Percentiles rank a stretch among this genome's conserved stretches.
Evolutionary conservation across 2,329 filamentous ascomycete genomes (phyloP).

Genomic region (Rosellinia necatrix): DNA sequence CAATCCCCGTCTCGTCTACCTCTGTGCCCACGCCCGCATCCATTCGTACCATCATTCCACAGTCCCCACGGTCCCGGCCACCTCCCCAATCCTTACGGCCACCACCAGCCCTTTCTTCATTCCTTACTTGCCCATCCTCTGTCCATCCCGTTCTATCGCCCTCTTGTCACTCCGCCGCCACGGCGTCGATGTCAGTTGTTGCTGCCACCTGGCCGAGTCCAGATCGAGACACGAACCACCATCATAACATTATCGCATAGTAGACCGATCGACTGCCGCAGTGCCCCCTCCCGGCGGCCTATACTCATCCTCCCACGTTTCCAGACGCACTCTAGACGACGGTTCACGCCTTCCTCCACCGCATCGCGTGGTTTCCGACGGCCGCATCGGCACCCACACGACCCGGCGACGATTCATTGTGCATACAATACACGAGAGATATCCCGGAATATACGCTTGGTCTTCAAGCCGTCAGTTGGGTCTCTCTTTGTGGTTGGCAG

Average conservation of each 20-base stretch:
- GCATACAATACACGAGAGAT: conserved; percentile 30
- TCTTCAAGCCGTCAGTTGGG: conserved; percentile 30
- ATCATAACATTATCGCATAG: conserved; percentile 29
- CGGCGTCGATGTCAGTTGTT: conserved; percentile 31
- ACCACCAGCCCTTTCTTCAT: neutral
- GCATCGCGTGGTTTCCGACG: conserved; percentile 32
- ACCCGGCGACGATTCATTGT: conserved; percentile 40
- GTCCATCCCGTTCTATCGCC: neutral
- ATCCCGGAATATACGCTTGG: conserved; percentile 27
- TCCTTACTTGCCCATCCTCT: neutral
- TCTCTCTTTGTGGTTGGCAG: conserved; percentile 32
- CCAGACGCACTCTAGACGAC: conserved; percentile 14
- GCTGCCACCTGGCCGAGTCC: conserved; percentile 31
- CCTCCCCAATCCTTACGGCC: no score
- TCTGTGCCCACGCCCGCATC: no score
- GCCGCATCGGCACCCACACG: conserved; percentile 34
- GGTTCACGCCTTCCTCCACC: conserved; percentile 14
- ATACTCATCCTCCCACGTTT: conserved; percentile 26
- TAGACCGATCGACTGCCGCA: conserved; percentile 23
- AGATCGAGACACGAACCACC: conserved; percentile 23
- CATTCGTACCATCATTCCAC: no score
- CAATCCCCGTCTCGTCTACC: no score
- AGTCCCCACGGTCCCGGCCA: no score
- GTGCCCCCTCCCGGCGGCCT: conserved; percentile 25
- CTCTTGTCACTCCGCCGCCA: no score